A percentile compares a stretch with the other conserved stretches of the same genome.
These are phyloP conservation scores for Bothriochloa decipiens DNA, from an alignment of 176 grass and related monocot genomes.

Conservation along the genomic window DNA sequence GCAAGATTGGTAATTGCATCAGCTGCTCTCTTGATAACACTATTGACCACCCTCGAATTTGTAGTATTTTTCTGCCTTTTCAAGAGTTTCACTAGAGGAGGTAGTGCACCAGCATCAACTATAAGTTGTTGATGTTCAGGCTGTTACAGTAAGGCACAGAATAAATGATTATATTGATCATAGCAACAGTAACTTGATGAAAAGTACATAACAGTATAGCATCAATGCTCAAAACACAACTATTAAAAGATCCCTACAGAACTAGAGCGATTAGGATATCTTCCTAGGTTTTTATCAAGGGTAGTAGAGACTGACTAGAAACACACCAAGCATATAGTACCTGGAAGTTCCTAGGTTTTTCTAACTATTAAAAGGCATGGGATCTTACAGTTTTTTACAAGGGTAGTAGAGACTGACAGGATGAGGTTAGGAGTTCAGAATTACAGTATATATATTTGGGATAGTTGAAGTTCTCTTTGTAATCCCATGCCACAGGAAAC, in stretches of 20 bases:
- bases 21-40: slow-evolving; percentile 95
- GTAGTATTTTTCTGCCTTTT: slow-evolving; percentile 74
- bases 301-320: not conserved
- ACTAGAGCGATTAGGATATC: not conserved
- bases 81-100: slow-evolving; percentile 80
- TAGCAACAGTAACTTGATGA: slow-evolving; percentile 17
- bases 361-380: not conserved
- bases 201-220: not conserved
- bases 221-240: slow-evolving; percentile 13
- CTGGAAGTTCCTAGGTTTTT: slow-evolving; percentile 15
- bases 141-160: slow-evolving; percentile 54
- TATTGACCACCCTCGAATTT: slow-evolving; percentile 77
- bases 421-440: not conserved
- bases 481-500: not conserved
- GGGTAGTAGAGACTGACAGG: too few species aligned
- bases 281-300: slow-evolving; percentile 13
- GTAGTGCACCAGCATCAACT: slow-evolving; percentile 96
- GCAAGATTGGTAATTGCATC: slow-evolving; percentile 99
- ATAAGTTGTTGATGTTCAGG: slow-evolving; percentile 99
- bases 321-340: not conserved
- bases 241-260: not conserved
- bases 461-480: not conserved
- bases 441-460: not conserved
- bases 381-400: slow-evolving; percentile 25
- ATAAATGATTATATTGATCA: slow-evolving; percentile 26